Evolutionary conservation across 2,329 filamentous ascomycete genomes (phyloP).

Genomic region (Geosmithia morbida): DNA sequence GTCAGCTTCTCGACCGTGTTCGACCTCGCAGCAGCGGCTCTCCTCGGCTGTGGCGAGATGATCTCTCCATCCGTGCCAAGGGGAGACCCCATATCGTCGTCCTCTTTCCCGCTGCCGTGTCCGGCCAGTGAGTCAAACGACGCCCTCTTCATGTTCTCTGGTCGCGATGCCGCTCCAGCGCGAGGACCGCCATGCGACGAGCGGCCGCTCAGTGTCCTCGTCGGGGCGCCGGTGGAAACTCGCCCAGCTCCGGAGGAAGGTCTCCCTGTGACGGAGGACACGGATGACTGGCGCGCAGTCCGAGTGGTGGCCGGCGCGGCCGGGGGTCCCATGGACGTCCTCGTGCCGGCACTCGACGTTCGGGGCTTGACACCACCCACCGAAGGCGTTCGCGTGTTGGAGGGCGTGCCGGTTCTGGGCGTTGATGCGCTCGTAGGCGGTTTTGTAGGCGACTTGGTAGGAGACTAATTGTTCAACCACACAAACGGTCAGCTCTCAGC

Average conservation of each 20-base stretch:
- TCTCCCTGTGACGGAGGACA: slow-evolving; percentile 22
- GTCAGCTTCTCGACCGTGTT: slow-evolving; percentile 38
- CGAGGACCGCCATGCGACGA: slow-evolving; percentile 22
- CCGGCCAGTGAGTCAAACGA: slow-evolving; percentile 32
- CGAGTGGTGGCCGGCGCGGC: slow-evolving; percentile 26
- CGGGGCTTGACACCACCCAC: slow-evolving; percentile 32
- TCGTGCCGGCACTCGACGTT: slow-evolving; percentile 34
- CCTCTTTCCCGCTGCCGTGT: slow-evolving; percentile 23
- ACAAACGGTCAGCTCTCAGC: neutral
- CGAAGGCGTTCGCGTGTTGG: slow-evolving; percentile 33
- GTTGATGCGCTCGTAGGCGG: slow-evolving; percentile 49
- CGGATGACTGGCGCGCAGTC: slow-evolving; percentile 27
- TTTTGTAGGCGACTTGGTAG: slow-evolving; percentile 54
- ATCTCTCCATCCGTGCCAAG: slow-evolving; percentile 36
- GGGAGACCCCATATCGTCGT: slow-evolving; percentile 23
- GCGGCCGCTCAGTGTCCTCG: slow-evolving; percentile 25
- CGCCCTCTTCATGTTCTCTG: slow-evolving; percentile 19
- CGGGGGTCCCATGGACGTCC: slow-evolving; percentile 57
- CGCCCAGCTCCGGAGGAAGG: slow-evolving; percentile 10
- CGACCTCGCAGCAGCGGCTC: slow-evolving; percentile 34
- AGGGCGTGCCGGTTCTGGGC: slow-evolving; percentile 52
- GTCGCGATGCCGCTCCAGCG: slow-evolving; percentile 8
- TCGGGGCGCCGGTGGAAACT: slow-evolving; percentile 4
- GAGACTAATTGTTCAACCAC: neutral
- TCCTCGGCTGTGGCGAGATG: slow-evolving; percentile 31